Evolutionary conservation across 768 basidiomycete species (phyloP).

Genomic region (Crassisporium funariophilum): DNA sequence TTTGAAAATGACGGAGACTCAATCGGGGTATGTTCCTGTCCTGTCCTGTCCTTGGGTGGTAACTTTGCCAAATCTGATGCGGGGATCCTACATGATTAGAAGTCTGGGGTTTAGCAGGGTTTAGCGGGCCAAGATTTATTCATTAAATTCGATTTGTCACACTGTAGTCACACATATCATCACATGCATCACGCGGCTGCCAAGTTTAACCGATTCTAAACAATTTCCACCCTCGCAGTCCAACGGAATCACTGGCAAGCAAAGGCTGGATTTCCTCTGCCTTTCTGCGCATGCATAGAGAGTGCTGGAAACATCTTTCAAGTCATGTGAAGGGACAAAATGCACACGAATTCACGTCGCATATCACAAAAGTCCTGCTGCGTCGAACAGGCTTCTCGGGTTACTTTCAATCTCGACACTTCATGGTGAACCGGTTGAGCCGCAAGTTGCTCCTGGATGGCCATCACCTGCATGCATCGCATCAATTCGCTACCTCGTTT

Average conservation of each 20-base stretch:
- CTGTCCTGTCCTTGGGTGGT: constrained; percentile 13
- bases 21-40: constrained; percentile 16
- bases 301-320: constrained; percentile 30
- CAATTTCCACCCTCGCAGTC: constrained; percentile 11
- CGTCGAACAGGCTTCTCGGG: not conserved
- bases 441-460: constrained; percentile 1
- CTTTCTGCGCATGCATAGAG: constrained; percentile 47
- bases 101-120: constrained; percentile 18
- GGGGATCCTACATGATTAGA: constrained; percentile 11
- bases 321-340: constrained; percentile 41
- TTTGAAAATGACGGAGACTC: constrained; percentile 16
- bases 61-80: constrained; percentile 23
- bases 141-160: constrained; percentile 11
- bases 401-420: constrained; percentile 8
- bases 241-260: constrained; percentile 13
- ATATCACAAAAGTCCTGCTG: constrained; percentile 6
- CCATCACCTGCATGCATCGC: constrained; percentile 4
- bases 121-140: constrained; percentile 4
- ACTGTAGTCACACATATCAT: constrained; percentile 12
- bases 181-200: constrained; percentile 11
- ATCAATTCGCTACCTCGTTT: not conserved
- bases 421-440: constrained; percentile 12
- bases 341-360: constrained; percentile 15
- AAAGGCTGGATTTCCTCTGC: constrained; percentile 21
- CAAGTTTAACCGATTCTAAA: no score